Evolutionary conservation across 257 asterid genomes (phyloP), one percentile per base, ranked within the genome.

Genomic region (Prunella vulgaris): DNA sequence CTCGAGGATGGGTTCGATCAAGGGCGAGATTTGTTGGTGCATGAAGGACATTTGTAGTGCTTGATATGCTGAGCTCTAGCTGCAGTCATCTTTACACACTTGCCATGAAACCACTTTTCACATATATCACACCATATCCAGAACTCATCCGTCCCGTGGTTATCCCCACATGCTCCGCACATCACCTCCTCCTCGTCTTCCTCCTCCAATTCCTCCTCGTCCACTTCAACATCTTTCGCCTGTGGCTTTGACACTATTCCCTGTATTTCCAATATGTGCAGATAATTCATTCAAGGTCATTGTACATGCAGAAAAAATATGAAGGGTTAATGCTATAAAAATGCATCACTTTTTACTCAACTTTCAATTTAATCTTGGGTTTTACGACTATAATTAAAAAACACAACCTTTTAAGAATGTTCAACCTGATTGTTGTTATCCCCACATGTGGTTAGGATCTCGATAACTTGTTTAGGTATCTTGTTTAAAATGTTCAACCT

Each of bases 71-170:
- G 88, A 0, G 98, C 98, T 44, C 67, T 84, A 27, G 97, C 89
- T 10, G 95, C 93, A 20, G 96, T 90, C 24, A 92, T 85, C 85
- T 88, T 92, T 71, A 90, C 97, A 60, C 98, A 92, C 78, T 90
- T 82, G 15, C 98, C 98, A 37, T 92, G 98, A 75, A 88, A 92
- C 98, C 98, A 92, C 74, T 78, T 88, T 79, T 89, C 95, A 46
- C 98, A 90, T 25, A 80, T 64, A 74, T 92, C 97, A 13, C 98
- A 92, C 76, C 91, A 90, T 68, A 92, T 92, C 97, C 96, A 89
- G 80, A 87, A 92, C 61, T 85, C 90, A 32, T 82, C 90, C 1
- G 88, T 73, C 28, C 84, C 85, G 38, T 87, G 80, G 73, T 81
- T 84, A 53, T 82, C 89, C 2, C 88, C 89, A 60, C 98, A 92